Evolutionary conservation across 1,284 basidiomycete species (phyloP), one percentile per base, ranked within the genome.

Genomic region (Boletus smithii): DNA sequence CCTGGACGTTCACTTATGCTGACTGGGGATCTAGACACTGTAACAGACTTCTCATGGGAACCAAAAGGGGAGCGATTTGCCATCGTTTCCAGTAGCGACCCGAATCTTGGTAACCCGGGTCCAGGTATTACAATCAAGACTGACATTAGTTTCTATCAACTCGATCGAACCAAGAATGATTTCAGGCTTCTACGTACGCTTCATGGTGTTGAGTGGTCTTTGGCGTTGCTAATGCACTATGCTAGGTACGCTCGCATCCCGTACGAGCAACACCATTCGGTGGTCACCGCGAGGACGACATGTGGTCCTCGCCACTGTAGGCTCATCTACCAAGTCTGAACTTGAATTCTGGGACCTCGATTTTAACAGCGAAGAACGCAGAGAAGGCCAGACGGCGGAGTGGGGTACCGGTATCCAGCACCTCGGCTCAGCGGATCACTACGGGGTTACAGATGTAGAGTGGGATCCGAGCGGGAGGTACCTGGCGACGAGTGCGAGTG

Each of bases 321-420:
- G 95, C 36, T 95, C 92, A 14, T 86, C 90, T 18, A 85, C 83
- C 61, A 99, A 99, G 75, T 99, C 91, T 27, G 97, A 99, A 69
- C 79, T 99, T 32, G 95, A 99, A 68, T 99, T 98, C 75, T 99
- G 92, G 92, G 97, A 99, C 69, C 80, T 98, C 43, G 97, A 99
- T 73, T 97, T 95, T 68, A 85, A 77, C 56, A 76, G 72, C 22
- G 90, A 91, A 55, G 91, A 93, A 38, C 79, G 80, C 41, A 79
- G 85, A 59, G 80, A 83, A 51, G 77, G 77, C 20, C 76, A 80
- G 57, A 62, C 71, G 51, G 70, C 76, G 49, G 90, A 94, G 44
- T 93, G 89, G 80, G 93, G 91, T 37, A 80, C 81, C 45, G 85
- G 87, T 42, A 93, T 99, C 55, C 90, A 95, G 68, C 79, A 88